Evolutionary conservation across 1,284 basidiomycete species (phyloP), one percentile per base, ranked within the genome.

Genomic region (Rhodotorula mucilaginosa): DNA sequence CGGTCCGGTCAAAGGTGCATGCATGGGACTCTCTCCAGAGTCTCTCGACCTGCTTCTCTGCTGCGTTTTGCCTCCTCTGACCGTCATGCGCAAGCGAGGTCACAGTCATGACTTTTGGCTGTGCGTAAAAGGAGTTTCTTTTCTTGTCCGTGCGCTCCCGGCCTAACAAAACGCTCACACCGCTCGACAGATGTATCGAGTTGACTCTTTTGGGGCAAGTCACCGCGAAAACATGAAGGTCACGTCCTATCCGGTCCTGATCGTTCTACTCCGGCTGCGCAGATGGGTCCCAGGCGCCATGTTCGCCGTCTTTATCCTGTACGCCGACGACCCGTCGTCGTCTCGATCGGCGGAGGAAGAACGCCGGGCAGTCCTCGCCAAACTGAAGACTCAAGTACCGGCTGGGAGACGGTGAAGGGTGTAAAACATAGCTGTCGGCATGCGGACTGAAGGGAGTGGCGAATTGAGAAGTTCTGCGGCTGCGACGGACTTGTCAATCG

Each of bases 301-400:
- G 70, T 63, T 72, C 57, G 70, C 70, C 6, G 23, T 72, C 8
- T 72, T 51, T 52, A 47, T 72, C 44, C 51, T 64, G 7, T 72
- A 65, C 52, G 57, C 58, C 18, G 70, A 71, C 29, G 62, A 46
- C 39, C 39, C 39, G 10, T 12, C 39, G 39, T 12, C 39, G 56
- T 44, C 39, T 13, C 39, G 39, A 44, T 44, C 39, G 39, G 39
- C 39, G 8, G 39, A 44, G 39, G 8, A 44, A 44, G 39, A 44
- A 10, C 39, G 39, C 39, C 39, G 12, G 12, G 12, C 39, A 44
- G 39, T 44, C 10, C 39, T 44, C 39, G 39, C 39, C 10, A 44
- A 44, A 10, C 12, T 44, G 12, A 44, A 44, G 39, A 44, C 10
- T 10, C 10, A 44, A 13, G 39, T 8, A 44, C 39, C 12, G 39